phyloP scores from a whole-genome alignment of 805 yeast genomes.

The Wickerhamomyces chaumierensis region DNA sequence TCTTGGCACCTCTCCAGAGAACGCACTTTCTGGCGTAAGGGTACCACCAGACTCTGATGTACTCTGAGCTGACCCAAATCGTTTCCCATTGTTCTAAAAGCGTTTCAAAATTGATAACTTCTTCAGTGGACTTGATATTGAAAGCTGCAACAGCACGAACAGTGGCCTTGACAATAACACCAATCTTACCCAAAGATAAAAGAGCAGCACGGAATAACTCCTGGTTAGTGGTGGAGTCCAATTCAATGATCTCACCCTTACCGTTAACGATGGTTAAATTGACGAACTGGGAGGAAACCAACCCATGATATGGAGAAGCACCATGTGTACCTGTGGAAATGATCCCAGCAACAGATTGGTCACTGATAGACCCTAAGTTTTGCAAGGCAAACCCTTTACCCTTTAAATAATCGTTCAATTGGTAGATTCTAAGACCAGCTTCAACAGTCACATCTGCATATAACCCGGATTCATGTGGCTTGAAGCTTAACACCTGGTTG shows the following conservation, averaged over 20 bases:
- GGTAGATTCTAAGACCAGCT: slow-evolving; percentile 76
- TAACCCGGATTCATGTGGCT: slow-evolving; percentile 42
- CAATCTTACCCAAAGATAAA: slow-evolving; percentile 83
- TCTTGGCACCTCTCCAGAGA: slow-evolving; percentile 81
- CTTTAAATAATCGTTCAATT: slow-evolving; percentile 59
- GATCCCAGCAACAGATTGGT: slow-evolving; percentile 91
- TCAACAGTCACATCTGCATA: slow-evolving; percentile 90
- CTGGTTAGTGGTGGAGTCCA: slow-evolving; percentile 42
- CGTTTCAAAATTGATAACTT: slow-evolving; percentile 68
- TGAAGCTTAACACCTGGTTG: slow-evolving; percentile 38
- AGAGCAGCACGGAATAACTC: slow-evolving; percentile 73
- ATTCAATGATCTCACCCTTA: slow-evolving; percentile 50
- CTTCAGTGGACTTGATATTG: slow-evolving; percentile 71
- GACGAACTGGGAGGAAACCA: slow-evolving; percentile 81
- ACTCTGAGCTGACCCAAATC: slow-evolving; percentile 85
- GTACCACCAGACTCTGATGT: slow-evolving; percentile 94
- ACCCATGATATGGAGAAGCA: slow-evolving; percentile 84
- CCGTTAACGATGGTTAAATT: slow-evolving; percentile 66
- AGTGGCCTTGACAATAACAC: slow-evolving; percentile 79
- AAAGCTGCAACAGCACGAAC: slow-evolving; percentile 76
- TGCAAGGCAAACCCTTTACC: slow-evolving; percentile 68
- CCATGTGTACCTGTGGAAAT: slow-evolving; percentile 97
- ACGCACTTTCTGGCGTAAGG: slow-evolving; percentile 83
- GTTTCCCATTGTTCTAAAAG: slow-evolving; percentile 62
- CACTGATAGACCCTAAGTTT: slow-evolving; percentile 87